These are phyloP conservation scores for rapeseed (Brassica napus) DNA, from an alignment of 345 rosid species.

Conservation along the genomic window Da-Ae NC_063443.1:17979501-17980000, in stretches of 20 bases:
- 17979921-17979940: slow-evolving; percentile 71
- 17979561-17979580: slow-evolving; percentile 10
- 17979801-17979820: slow-evolving; percentile 97
- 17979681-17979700: slow-evolving; percentile 64
- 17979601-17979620: not conserved
- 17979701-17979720: slow-evolving; percentile 90
- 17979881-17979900: slow-evolving; percentile 79
- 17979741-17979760: slow-evolving; percentile 33
- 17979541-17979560: slow-evolving; percentile 71
- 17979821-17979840: slow-evolving; percentile 23
- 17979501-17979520: slow-evolving; percentile 43
- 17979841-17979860: slow-evolving; percentile 1
- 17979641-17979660: slow-evolving; percentile 83
- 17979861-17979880: not conserved
- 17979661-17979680: slow-evolving; percentile 88
- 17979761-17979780: slow-evolving; percentile 75
- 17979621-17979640: slow-evolving; percentile 78
- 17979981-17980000: slow-evolving; percentile 81
- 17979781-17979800: slow-evolving; percentile 78
- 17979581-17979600: slow-evolving; percentile 7
- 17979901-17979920: slow-evolving; percentile 82
- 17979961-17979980: slow-evolving; percentile 68
- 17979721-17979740: slow-evolving; percentile 45
- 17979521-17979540: slow-evolving; percentile 66
- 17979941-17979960: slow-evolving; percentile 72